Conservation (phyloP, 2,329 filamentous ascomycete species). For the Monilinia laxa region DNA sequence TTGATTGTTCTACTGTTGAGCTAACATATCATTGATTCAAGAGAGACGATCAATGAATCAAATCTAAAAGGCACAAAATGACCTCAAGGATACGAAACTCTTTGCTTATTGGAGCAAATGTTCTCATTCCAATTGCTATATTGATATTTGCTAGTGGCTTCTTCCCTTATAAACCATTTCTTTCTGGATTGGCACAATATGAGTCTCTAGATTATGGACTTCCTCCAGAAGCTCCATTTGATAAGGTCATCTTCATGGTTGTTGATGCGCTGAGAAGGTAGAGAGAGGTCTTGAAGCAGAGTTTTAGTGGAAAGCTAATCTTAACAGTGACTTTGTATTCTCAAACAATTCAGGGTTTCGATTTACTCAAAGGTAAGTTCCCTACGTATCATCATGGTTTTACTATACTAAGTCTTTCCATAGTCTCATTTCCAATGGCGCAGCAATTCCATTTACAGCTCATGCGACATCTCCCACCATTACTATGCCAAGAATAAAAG, state of each 20-base stretch:
- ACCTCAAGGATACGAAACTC: conserved; percentile 29
- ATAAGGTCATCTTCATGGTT: conserved; percentile 95
- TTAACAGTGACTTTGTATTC: conserved; percentile 84
- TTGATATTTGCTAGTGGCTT: conserved; percentile 83
- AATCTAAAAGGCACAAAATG: conserved; percentile 30
- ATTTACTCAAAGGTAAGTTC: conserved; percentile 77
- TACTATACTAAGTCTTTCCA: conserved; percentile 21
- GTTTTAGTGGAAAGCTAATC: conserved; percentile 32
- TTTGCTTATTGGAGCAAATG: conserved; percentile 65
- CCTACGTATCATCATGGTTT: background rate
- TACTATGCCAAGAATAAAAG: conserved; percentile 96
- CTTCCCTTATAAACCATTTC: conserved; percentile 95
- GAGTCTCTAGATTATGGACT: conserved; percentile 54
- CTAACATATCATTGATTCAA: conserved; percentile 4
- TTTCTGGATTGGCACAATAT: conserved; percentile 78
- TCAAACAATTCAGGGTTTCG: conserved; percentile 74
- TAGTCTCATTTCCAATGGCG: conserved; percentile 57
- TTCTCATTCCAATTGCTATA: conserved; percentile 73
- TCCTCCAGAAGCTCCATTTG: conserved; percentile 69
- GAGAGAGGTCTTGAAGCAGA: conserved; percentile 23
- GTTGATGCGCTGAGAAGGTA: conserved; percentile 91
- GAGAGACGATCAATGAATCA: conserved; percentile 18
- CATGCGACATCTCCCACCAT: conserved; percentile 96
- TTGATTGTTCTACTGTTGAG: background rate
- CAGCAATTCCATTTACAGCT: conserved; percentile 88